These are phyloP conservation scores for Russula ochroleuca DNA, from an alignment of 768 basidiomycete species.

Conservation along the genomic window DNA sequence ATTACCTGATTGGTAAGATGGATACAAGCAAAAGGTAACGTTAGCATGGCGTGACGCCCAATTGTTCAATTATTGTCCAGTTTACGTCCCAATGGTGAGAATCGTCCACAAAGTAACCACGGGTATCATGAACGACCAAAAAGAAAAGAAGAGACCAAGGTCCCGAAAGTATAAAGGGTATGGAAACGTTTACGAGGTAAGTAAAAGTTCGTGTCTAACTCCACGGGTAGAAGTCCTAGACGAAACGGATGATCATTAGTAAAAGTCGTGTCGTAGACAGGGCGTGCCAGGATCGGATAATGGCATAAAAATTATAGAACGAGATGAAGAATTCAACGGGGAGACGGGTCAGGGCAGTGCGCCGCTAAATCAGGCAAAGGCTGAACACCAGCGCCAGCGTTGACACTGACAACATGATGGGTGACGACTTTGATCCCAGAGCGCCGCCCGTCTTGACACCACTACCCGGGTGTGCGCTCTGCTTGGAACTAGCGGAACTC, in stretches of 20 bases:
- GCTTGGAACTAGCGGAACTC: not conserved
- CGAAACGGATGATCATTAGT: not conserved
- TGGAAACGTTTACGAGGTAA: not conserved
- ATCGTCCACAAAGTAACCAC: not conserved
- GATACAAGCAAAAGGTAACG: not conserved
- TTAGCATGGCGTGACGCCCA: not conserved
- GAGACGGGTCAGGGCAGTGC: not conserved
- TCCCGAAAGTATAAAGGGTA: not conserved
- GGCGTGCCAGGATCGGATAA: not conserved
- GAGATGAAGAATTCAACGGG: not conserved
- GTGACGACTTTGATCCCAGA: not conserved
- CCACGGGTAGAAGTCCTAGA: not conserved
- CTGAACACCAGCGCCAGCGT: not conserved
- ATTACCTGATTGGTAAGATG: no score
- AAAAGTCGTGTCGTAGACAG: not conserved
- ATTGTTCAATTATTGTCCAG: not conserved
- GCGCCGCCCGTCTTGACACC: not conserved
- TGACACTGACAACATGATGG: not conserved
- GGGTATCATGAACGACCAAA: not conserved
- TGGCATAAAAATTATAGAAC: not conserved
- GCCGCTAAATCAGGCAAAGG: conserved; percentile 3
- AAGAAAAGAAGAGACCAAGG: not conserved
- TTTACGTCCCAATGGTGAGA: not conserved
- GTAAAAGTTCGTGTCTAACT: not conserved
- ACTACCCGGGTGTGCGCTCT: not conserved